Evolutionary conservation across 305 asterid genomes (phyloP).

Genomic region (Fraxinus xanthoxyloides): DNA sequence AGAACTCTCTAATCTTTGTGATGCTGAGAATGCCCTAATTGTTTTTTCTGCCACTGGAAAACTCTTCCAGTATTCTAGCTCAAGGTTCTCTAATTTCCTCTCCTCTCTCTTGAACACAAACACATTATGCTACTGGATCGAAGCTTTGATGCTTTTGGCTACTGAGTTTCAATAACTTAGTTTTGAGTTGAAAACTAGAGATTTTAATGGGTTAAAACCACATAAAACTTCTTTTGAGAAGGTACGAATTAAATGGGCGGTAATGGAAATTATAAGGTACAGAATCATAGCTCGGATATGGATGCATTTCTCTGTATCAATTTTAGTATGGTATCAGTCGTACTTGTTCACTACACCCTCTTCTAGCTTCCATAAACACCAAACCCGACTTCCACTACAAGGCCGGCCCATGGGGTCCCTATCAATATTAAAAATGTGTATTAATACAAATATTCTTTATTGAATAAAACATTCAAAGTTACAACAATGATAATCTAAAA

Average conservation of each 20-base stretch:
- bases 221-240: neutral
- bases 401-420: too few species aligned
- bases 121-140: neutral
- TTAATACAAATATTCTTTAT: too few species aligned
- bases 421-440: too few species aligned
- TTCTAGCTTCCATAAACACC: too few species aligned
- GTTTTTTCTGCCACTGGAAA: conserved; percentile 75
- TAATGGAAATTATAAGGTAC: neutral
- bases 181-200: neutral
- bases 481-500: too few species aligned
- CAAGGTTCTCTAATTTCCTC: conserved; percentile 42
- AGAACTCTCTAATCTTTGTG: conserved; percentile 75
- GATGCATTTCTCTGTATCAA: too few species aligned
- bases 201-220: neutral
- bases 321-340: too few species aligned
- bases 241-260: too few species aligned
- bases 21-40: conserved; percentile 70
- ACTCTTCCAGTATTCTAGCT: conserved; percentile 54
- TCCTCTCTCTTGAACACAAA: conserved; percentile 9
- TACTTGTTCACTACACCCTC: too few species aligned
- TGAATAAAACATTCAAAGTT: too few species aligned
- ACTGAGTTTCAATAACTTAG: neutral
- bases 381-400: too few species aligned
- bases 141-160: neutral
- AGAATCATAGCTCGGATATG: neutral